Percentiles rank a stretch among this genome's conserved stretches.
These are phyloP conservation scores for Gymnopus androsaceus DNA, from an alignment of 1,284 basidiomycete genomes.

Conservation along the genomic window DNA sequence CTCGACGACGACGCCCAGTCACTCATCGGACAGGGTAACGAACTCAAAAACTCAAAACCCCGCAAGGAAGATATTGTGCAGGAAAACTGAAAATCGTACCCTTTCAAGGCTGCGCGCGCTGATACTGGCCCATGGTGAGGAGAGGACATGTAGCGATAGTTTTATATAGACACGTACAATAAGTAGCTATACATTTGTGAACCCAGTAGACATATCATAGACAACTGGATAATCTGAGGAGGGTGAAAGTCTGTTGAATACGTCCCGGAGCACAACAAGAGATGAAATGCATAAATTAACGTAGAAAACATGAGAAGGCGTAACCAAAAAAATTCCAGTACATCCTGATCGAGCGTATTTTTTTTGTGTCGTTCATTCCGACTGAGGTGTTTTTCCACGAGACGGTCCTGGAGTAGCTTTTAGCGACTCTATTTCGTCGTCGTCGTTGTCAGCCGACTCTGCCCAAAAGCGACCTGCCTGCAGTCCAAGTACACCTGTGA, in stretches of 20 bases:
- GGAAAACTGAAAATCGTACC: conserved; percentile 36
- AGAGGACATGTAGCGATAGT: conserved; percentile 12
- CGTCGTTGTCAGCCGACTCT: conserved; percentile 61
- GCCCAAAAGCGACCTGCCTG: conserved; percentile 83
- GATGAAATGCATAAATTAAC: neutral
- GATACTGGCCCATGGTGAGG: too few relatives aligned
- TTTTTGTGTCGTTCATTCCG: neutral
- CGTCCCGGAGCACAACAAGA: neutral
- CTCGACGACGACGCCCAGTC: conserved; percentile 74
- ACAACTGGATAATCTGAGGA: neutral
- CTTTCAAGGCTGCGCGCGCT: too few relatives aligned
- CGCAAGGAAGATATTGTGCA: conserved; percentile 88
- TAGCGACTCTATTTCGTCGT: conserved; percentile 22
- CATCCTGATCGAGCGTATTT: neutral
- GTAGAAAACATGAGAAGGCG: neutral
- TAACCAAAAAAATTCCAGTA: neutral
- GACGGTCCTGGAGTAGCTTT: conserved; percentile 25
- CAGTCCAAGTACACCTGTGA: conserved; percentile 76
- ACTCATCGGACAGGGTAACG: conserved; percentile 73
- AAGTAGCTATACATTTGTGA: conserved; percentile 5
- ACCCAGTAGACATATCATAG: conserved; percentile 2
- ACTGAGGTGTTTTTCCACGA: conserved; percentile 34
- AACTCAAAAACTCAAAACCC: conserved; percentile 75
- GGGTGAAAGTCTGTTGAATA: neutral
- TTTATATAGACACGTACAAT: conserved; percentile 2